Conservation (phyloP, 305 asterid genomes). For the Fraxinus latifolia region DNA sequence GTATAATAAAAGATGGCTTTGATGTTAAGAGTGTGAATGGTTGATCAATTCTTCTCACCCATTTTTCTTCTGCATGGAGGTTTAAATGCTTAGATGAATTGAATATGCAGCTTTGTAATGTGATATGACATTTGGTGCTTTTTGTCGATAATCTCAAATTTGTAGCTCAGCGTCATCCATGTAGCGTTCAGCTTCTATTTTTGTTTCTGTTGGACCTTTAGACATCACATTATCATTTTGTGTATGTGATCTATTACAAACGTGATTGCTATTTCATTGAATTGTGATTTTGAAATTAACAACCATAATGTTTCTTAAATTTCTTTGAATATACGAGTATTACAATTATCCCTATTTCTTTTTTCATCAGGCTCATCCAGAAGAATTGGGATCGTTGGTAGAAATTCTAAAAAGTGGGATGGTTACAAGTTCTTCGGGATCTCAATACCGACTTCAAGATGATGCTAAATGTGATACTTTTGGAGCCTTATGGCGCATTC, state of each 20-base stretch:
- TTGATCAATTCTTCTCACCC: background rate
- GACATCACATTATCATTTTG: background rate
- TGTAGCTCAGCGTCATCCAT: conserved; percentile 8
- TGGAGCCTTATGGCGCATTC: conserved; percentile 89
- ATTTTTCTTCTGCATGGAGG: background rate
- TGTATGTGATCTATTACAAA: background rate
- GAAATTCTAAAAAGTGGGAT: conserved; percentile 94
- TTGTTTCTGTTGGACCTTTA: too few relatives aligned
- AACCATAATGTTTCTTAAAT: conserved; percentile 6
- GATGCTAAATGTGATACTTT: conserved; percentile 90
- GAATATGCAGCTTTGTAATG: background rate
- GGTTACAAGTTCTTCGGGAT: conserved; percentile 82
- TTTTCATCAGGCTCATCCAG: conserved; percentile 75
- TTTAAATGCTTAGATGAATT: background rate
- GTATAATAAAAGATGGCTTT: background rate
- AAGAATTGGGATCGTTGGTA: conserved; percentile 82
- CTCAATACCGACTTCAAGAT: conserved; percentile 69
- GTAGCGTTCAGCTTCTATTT: conserved; percentile 9
- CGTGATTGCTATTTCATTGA: conserved; percentile 5
- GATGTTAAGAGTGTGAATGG: background rate
- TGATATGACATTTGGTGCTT: background rate
- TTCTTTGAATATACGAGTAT: conserved; percentile 2
- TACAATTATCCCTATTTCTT: conserved; percentile 22
- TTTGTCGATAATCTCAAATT: background rate
- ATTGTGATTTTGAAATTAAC: conserved; percentile 19